Evolutionary conservation across 148 eudicot species (phyloP), one percentile per base, ranked within the genome.

Genomic region (Euryodendron excelsum): DNA sequence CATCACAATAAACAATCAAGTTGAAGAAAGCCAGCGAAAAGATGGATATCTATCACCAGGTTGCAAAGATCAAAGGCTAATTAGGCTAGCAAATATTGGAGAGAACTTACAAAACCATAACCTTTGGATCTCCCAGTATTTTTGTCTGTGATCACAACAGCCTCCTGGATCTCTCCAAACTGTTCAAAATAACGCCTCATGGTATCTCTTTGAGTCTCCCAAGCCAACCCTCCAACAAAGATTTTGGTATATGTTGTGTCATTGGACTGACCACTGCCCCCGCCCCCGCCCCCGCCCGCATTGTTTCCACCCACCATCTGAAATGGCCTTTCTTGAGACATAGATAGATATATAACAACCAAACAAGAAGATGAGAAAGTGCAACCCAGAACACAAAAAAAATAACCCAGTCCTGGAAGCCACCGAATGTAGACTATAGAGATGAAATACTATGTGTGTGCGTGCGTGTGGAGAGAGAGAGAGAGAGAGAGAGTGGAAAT

Each of bases 201-300:
- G 21, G 77, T 64, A 1, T 81, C 82, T 23, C 71, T 85, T 25
- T 58, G 80, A 17, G 83, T 83, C 65, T 79, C 84, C 87, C 87
- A 85, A 18, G 87, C 79, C 41, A 85, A 66, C 20, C 87, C 87
- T 45, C 87, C 87, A 2, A 85, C 87, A 66, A 85, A 85, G 0
- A 85, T 30, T 58, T 85, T 85, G 63, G 87, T 85, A 69, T 81
- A 81, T 17, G 88, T 87, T 3, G 90, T 87, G 52, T 87, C 90
- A 33, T 53, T 28, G 69, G 45, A 78, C 52, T 70, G 50, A 13
- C 47, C 4, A 28, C 36, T n/a, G n/a, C n/a, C n/a, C n/a, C n/a
- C n/a, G n/a, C n/a, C n/a, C n/a, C n/a, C n/a, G n/a, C n/a, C n/a
- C n/a, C n/a, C n/a, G n/a, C n/a, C n/a, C n/a, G n/a, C n/a, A n/a